Evolutionary conservation across 306 rosid species (phyloP), one percentile per base, ranked within the genome.

Genomic region (Inga leiocalycina): DNA sequence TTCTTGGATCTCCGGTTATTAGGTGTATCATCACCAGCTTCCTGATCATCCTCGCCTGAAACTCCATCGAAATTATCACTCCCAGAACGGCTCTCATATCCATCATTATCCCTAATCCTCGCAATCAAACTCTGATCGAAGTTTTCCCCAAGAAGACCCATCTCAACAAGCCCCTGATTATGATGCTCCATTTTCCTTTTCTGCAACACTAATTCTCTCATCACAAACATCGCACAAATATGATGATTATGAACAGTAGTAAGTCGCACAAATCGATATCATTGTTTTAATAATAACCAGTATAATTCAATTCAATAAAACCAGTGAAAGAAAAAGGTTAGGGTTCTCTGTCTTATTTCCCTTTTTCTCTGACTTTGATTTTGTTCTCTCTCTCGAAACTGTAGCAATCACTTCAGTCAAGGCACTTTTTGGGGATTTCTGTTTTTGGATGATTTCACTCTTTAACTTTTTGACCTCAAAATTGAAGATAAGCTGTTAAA

Each of bases 71-170:
- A 85, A 76, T 93, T 94, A 54, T 92, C 99, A 48, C 99, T 94
- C 35, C 97, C 99, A 0, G 99, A 97, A 70, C 97, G 90, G 87
- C 97, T 97, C 85, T 94, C 99, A 81, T 92, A 88, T 72, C 82
- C 98, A 74, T 97, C 98, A 3, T 49, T 49, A 49, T 90, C 97
- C 81, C 98, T 90, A 84, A 89, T 34, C 88, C 94, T 90, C 75
- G 90, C 97, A 17, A 86, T 72, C 80, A 93, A 82, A 19, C 88
- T 78, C 27, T 88, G 79, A 77, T 94, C 98, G 41, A 90, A 90
- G 84, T 86, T 83, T 34, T 92, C 99, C 78, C 89, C 93, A 10
- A 90, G 79, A 64, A 88, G 83, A 71, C 92, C 92, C 82, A 92
- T 85, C 80, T 93, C 96, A 34, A 85, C 77, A 77, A 83, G 93